Base-by-base conservation (phyloP, 352 stramenopile species). In the Pythium guiyangense region DNA sequence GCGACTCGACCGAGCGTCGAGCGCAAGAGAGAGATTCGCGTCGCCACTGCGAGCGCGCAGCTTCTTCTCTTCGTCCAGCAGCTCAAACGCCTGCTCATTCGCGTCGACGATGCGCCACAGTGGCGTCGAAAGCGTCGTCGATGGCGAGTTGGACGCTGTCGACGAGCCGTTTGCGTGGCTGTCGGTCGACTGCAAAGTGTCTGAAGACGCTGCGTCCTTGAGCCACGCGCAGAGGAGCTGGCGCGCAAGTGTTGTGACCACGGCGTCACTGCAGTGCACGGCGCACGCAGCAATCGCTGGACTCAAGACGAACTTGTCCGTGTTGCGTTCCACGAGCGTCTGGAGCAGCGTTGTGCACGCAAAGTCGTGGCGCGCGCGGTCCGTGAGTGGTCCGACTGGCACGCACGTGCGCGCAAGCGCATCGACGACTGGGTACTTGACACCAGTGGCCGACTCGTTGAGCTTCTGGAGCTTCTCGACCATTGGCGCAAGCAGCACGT, bases 251-350 rank as follows among this genome's bases (percentile, higher is more conserved):
- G 42, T 57, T 5, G 61, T 50, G 25, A 92, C 26, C 15, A 91
- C 71, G 1, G 45, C 60, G 37, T 81, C 73, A 63, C 77, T 90
- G 64, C 78, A 89, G 29, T 70, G 65, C 31, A 71, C 54, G 12
- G 83, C 77, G 57, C 82, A 92, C 2, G 67, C 67, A 17, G 77
- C 75, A 49, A 94, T 88, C 66, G 79, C 91, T 22, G 84, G 69
- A 54, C 76, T 90, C 17, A 95, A 71, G 18, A 88, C 55, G 49
- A 86, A 90, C 47, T 77, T 87, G 45, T 90, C 78, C 11, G 66
- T 73, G 67, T 95, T 95, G 52, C 71, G 60, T 52, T 92, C 83
- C 44, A 93, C 43, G 22, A 95, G 66, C 61, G 73, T 88, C 50
- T 75, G 84, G 51, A 95, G 62, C 59, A 95, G 67, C 46, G 81